A percentile compares a stretch with the other conserved stretches of the same genome.
Evolutionary conservation across 257 asterid species (phyloP).

Genomic region (Verbascum thapsus): DNA sequence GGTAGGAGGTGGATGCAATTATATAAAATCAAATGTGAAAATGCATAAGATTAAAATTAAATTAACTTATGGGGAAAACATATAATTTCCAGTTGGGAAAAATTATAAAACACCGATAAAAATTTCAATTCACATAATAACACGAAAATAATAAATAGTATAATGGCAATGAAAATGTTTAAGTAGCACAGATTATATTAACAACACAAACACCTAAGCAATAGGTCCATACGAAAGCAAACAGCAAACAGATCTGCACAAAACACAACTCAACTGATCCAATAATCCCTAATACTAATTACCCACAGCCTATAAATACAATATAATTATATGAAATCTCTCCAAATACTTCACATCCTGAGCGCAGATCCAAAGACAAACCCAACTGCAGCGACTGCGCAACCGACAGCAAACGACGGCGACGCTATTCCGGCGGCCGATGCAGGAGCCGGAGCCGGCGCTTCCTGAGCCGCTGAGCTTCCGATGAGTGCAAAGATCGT

Average conservation of each 20-base stretch:
- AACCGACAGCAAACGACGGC: slow-evolving; percentile 48
- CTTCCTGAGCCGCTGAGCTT: slow-evolving; percentile 44
- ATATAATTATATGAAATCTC: neutral
- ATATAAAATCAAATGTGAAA: too few relatives aligned
- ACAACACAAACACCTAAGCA: slow-evolving; percentile 27
- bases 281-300: slow-evolving; percentile 24
- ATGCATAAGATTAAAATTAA: too few relatives aligned
- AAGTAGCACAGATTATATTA: slow-evolving; percentile 20
- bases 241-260: too few relatives aligned
- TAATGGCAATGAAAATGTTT: too few relatives aligned
- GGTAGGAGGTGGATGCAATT: too few relatives aligned
- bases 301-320: slow-evolving; percentile 24
- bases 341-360: slow-evolving; percentile 49
- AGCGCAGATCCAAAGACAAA: slow-evolving; percentile 54
- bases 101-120: too few relatives aligned
- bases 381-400: slow-evolving; percentile 39
- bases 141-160: too few relatives aligned
- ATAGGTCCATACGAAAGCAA: slow-evolving; percentile 8
- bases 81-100: too few relatives aligned
- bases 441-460: slow-evolving; percentile 57
- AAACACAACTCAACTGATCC: slow-evolving; percentile 28
- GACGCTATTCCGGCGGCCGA: slow-evolving; percentile 47
- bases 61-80: too few relatives aligned
- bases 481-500: slow-evolving; percentile 44
- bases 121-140: too few relatives aligned